Evolutionary conservation across 306 rosid species (phyloP), one percentile per base, ranked within the genome.

Genomic region (Gleditsia sinensis): DNA sequence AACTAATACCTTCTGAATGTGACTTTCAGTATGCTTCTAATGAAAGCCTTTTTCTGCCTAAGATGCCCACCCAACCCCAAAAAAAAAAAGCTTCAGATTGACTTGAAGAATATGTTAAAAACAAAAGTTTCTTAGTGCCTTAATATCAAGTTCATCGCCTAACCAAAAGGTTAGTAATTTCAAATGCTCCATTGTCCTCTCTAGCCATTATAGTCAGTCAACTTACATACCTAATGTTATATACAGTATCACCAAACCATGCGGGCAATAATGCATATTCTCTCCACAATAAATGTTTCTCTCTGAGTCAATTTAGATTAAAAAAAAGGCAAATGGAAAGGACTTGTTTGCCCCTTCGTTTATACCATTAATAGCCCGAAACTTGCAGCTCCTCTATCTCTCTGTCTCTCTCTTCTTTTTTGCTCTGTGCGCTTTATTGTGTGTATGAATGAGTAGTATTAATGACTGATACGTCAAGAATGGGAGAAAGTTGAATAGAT

Each of bases 171-270:
- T n/a, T n/a, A n/a, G n/a, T n/a, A n/a, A n/a, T n/a, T n/a, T n/a
- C n/a, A n/a, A n/a, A n/a, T n/a, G n/a, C n/a, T n/a, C 46, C 9
- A 3, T n/a, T 37, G 65, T 2, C 11, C 24, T 24, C n/a, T n/a
- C n/a, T n/a, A n/a, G 4, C 10, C 13, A 21, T 48, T 17, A 27
- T 48, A 13, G 21, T 3, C 6, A 33, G 50, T 34, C 78, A 48
- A 69, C 24, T 4, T 32, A 5, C 21, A 46, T 12, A 3, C 21
- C 53, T 14, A 46, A 50, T 20, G 27, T 3, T 14, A 14, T 53
- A 21, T 13, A 49, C 49, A 50, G 0, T 25, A 37, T 39, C 72
- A 51, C 79, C 56, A 50, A 74, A 75, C 59, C 55, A 51, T 51
- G 3, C 50, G 21, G 24, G 25, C 72, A 75, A 16, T 63, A 5